Evolutionary conservation across 2,329 filamentous ascomycete genomes (phyloP), one percentile per base, ranked within the genome.

Genomic region (Alternaria triticina): DNA sequence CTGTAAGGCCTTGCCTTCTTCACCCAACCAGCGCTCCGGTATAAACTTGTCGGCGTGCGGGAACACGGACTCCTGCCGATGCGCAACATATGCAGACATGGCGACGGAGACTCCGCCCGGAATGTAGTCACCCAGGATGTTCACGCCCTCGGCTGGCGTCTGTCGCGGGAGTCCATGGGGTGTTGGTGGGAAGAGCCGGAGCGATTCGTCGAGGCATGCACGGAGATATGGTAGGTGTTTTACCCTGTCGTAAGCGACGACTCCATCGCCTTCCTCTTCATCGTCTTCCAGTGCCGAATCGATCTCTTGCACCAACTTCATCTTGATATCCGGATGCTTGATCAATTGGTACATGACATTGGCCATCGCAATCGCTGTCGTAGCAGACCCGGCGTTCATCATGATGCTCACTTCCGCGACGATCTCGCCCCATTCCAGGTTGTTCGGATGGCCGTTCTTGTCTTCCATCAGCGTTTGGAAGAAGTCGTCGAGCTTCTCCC

Each of bases 401-500:
- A 88, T 87, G 71, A 84, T 86, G 47, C 74, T 80, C 23, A 86
- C 79, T 68, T 89, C 86, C 12, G 86, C 86, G 0, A 86, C 82
- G 8, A 88, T 84, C 73, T 89, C 87, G 23, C 87, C 86, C 82
- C 82, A 86, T 62, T 87, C 84, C 2, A 89, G 82, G 40, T 82
- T 82, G 57, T 84, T 79, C 1, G 81, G 73, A 8, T 74, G 72
- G 0, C 82, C 82, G 43, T 82, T 81, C 64, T 83, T 84, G 64
- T 83, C 82, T 50, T 84, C 84, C 84, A 89, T 86, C 6, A 89
- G 72, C 1, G 82, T 81, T 56, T 84, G 80, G 78, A 89, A 88
- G 75, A 89, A 88, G 68, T 89, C 87, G 47, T 86, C 83, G 0
- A 88, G 80, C 63, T 84, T 85, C 73, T 89, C 86, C 23, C 86